These are phyloP conservation scores for Cercospora sesami DNA, from an alignment of 2,329 filamentous ascomycete genomes.

Conservation along the genomic window DNA sequence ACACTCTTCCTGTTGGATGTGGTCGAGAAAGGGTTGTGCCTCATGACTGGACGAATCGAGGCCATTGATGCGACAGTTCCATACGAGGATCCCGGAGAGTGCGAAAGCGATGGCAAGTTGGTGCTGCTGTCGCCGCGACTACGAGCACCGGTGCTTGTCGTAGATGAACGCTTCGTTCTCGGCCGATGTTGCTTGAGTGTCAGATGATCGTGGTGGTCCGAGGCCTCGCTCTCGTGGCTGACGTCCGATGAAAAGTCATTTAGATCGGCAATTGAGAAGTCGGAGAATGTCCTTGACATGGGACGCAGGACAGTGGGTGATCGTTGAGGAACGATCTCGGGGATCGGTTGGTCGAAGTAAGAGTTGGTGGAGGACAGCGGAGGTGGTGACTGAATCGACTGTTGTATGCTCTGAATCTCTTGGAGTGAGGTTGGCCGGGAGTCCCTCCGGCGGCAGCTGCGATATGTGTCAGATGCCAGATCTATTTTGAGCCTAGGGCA, in stretches of 20 bases:
- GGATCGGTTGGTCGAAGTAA: conserved; percentile 30
- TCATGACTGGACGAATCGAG: conserved; percentile 44
- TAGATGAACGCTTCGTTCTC: conserved; percentile 27
- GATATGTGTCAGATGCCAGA: conserved; percentile 13
- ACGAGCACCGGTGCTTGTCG: conserved; percentile 13
- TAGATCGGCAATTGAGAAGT: conserved; percentile 38
- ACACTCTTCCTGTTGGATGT: conserved; percentile 39
- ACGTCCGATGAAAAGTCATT: conserved; percentile 19
- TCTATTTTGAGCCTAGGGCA: background rate
- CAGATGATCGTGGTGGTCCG: conserved; percentile 42
- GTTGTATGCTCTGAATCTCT: conserved; percentile 27
- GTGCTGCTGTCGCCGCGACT: conserved; percentile 29
- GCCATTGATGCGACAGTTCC: conserved; percentile 46
- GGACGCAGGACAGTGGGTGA: conserved; percentile 47
- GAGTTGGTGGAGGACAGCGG: conserved; percentile 25
- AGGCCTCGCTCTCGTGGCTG: conserved; percentile 41
- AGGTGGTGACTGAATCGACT: conserved; percentile 33
- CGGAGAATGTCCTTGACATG: conserved; percentile 44
- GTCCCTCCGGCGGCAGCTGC: conserved; percentile 52
- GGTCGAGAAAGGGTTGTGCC: conserved; percentile 45
- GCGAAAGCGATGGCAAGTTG: conserved; percentile 47
- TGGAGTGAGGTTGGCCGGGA: conserved; percentile 26
- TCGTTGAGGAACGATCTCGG: conserved; percentile 50
- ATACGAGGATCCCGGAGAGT: conserved; percentile 49
- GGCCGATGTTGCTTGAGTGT: conserved; percentile 27